Conservation (phyloP, 2,329 filamentous ascomycete species). For the Aspergillus hortae region DNA sequence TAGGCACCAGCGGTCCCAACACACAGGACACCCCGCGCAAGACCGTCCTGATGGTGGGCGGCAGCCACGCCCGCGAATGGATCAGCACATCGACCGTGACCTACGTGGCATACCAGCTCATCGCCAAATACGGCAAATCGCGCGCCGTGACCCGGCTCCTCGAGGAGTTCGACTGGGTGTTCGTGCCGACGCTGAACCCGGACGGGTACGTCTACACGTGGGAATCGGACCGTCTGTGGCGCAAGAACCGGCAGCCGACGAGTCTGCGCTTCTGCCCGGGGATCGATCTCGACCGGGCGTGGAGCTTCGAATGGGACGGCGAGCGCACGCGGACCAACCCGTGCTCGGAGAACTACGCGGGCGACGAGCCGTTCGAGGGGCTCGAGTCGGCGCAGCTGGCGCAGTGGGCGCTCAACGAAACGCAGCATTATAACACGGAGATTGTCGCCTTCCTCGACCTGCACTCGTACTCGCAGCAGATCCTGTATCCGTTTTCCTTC, state of each 20-base stretch:
- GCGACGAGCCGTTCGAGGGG: conserved; percentile 77
- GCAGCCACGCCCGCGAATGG: conserved; percentile 94
- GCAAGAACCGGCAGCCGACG: conserved; percentile 83
- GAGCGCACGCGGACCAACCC: conserved; percentile 67
- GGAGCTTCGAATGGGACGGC: conserved; percentile 79
- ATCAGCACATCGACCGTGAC: conserved; percentile 88
- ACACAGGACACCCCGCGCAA: conserved; percentile 55
- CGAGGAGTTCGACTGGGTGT: conserved; percentile 79
- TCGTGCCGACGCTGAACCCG: conserved; percentile 85
- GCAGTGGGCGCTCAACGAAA: conserved; percentile 79
- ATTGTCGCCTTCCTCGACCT: conserved; percentile 87
- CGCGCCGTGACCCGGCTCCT: conserved; percentile 70
- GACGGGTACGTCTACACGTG: conserved; percentile 95
- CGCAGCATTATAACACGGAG: conserved; percentile 63
- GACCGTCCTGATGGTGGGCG: conserved; percentile 77
- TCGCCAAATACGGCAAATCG: conserved; percentile 75
- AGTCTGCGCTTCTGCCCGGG: conserved; percentile 79
- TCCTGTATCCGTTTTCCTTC: conserved; percentile 88
- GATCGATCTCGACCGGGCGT: conserved; percentile 83
- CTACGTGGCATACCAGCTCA: conserved; percentile 83
- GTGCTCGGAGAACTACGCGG: conserved; percentile 87
- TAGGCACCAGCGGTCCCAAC: conserved; percentile 60
- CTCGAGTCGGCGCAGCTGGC: conserved; percentile 72
- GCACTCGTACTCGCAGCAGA: conserved; percentile 92
- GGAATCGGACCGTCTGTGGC: conserved; percentile 88